Percentiles rank a stretch among this genome's conserved stretches.
phyloP scores from a whole-genome alignment of 1,139 yeast genomes.

The Candida albicans region DNA sequence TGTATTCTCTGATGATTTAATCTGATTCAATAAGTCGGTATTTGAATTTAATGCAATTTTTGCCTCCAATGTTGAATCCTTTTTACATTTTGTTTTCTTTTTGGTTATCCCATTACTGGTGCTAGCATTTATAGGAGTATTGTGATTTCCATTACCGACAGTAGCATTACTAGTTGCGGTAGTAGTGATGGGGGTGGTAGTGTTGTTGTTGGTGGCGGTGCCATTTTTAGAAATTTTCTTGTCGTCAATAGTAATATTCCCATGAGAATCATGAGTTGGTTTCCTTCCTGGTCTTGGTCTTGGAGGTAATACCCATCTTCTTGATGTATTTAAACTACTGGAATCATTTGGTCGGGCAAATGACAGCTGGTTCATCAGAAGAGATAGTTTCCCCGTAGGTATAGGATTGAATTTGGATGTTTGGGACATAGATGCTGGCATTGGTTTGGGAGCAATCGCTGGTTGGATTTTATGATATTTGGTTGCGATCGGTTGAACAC shows the following conservation, averaged over 20 bases:
- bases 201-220: background rate
- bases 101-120: slow-evolving; percentile 7
- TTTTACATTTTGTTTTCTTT: slow-evolving; percentile 7
- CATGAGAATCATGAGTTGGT: slow-evolving; percentile 26
- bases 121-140: no score
- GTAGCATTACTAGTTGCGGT: no score
- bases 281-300: slow-evolving; percentile 63
- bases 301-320: slow-evolving; percentile 66
- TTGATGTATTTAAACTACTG: slow-evolving; percentile 47
- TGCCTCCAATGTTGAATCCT: background rate
- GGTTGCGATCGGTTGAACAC: slow-evolving; percentile 13
- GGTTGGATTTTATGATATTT: slow-evolving; percentile 44
- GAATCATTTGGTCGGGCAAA: slow-evolving; percentile 13
- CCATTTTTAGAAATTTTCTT: slow-evolving; percentile 1
- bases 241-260: slow-evolving; percentile 9
- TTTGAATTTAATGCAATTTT: no score
- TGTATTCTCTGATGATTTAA: no score
- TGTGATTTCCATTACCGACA: no score
- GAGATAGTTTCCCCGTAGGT: slow-evolving; percentile 15
- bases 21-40: no score
- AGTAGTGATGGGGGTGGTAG: no score
- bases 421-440: slow-evolving; percentile 23
- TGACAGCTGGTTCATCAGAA: slow-evolving; percentile 13
- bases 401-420: slow-evolving; percentile 13
- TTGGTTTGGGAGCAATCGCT: slow-evolving; percentile 42